phyloP scores from a whole-genome alignment of 1,139 yeast genomes.

The Pneumocystis carinii region DNA sequence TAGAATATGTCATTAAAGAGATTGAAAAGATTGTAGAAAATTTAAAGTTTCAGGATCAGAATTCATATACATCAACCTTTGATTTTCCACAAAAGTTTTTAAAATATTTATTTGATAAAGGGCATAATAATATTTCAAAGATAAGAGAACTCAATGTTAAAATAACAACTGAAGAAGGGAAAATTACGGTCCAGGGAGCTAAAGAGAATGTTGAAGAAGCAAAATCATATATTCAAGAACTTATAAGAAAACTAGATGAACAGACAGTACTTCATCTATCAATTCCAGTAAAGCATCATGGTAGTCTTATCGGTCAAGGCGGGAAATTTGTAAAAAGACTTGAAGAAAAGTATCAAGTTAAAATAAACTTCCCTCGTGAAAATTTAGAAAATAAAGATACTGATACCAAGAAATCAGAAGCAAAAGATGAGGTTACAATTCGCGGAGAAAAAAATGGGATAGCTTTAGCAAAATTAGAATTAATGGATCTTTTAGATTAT shows the following conservation, averaged over 20 bases:
- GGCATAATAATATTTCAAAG: slow-evolving; percentile 57
- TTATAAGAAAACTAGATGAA: slow-evolving; percentile 71
- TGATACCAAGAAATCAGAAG: slow-evolving; percentile 18
- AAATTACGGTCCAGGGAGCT: slow-evolving; percentile 55
- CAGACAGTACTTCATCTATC: slow-evolving; percentile 49
- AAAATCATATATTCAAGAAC: slow-evolving; percentile 39
- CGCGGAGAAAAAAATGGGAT: slow-evolving; percentile 91
- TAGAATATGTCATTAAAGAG: slow-evolving; percentile 37
- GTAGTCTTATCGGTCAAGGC: slow-evolving; percentile 69
- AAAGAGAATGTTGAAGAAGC: slow-evolving; percentile 70
- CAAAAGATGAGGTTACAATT: slow-evolving; percentile 51
- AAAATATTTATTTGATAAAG: slow-evolving; percentile 78
- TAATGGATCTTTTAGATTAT: slow-evolving; percentile 67
- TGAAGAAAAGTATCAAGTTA: slow-evolving; percentile 77
- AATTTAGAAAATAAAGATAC: slow-evolving; percentile 22
- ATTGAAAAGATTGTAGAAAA: slow-evolving; percentile 45
- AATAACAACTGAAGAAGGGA: slow-evolving; percentile 55
- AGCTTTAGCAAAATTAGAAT: slow-evolving; percentile 69
- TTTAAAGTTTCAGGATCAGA: slow-evolving; percentile 47
- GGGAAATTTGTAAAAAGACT: slow-evolving; percentile 73
- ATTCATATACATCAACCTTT: slow-evolving; percentile 40
- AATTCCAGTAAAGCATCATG: slow-evolving; percentile 66
- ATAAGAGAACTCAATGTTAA: slow-evolving; percentile 62
- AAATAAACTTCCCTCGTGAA: slow-evolving; percentile 53
- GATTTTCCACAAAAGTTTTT: slow-evolving; percentile 53